Base-by-base conservation (phyloP, 176 grass and related monocot genomes). In the Zea mays region DNA sequence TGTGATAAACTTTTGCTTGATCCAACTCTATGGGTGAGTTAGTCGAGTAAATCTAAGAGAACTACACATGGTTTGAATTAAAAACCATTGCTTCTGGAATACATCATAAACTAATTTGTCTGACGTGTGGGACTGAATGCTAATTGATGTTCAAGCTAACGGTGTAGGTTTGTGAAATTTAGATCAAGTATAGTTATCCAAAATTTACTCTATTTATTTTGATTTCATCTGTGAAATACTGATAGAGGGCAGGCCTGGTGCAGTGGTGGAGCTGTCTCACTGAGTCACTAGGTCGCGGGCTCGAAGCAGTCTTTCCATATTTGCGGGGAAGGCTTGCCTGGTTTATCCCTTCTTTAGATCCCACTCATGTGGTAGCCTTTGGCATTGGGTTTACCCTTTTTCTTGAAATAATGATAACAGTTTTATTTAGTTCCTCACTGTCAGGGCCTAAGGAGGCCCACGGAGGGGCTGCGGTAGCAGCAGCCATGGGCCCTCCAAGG, bases 401-500 rank as follows among this genome's bases (percentile, higher is more conserved):
- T 27, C 27, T 27, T 43, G 21, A 20, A 36, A 43, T 70, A 41
- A 72, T 61, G 14, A 33, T 3, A 59, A 41, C 21, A 21, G 21
- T 52, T 59, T 8, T 50, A 0, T 75, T 10, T 74, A 38, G 21
- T 76, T 84, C 5, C 13, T 72, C 65, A n/a, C n/a, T n/a, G n/a
- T n/a, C n/a, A n/a, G n/a, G n/a, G n/a, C n/a, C n/a, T n/a, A n/a
- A n/a, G n/a, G n/a, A n/a, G n/a, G n/a, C n/a, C n/a, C n/a, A n/a
- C n/a, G n/a, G n/a, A n/a, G n/a, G n/a, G n/a, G n/a, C n/a, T n/a
- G n/a, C n/a, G n/a, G n/a, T n/a, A n/a, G n/a, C n/a, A n/a, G n/a
- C n/a, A n/a, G n/a, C n/a, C n/a, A n/a, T n/a, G n/a, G n/a, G n/a
- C n/a, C n/a, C n/a, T n/a, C n/a, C n/a, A n/a, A n/a, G n/a, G n/a